phyloP scores from a whole-genome alignment of 169 alveolate species.

The Eimeria necatrix region DNA sequence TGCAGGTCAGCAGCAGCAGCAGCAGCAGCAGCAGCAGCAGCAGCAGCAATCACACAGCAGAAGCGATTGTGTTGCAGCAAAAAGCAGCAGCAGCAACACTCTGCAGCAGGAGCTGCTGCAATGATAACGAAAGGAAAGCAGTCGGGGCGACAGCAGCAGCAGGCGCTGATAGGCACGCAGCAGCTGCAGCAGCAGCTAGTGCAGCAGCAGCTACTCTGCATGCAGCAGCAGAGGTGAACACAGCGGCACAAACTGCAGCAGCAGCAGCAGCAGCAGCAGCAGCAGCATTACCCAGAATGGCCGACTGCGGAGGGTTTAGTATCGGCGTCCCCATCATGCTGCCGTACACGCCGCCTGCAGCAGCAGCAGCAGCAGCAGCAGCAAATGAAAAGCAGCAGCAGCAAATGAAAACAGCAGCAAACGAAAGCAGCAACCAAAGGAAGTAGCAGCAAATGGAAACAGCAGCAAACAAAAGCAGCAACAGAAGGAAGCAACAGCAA shows the following conservation, averaged over 20 bases:
- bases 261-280: conserved; percentile 23
- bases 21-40: conserved; percentile 59
- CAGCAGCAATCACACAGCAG: conserved; percentile 17
- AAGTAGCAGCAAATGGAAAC: background rate
- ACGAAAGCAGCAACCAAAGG: background rate
- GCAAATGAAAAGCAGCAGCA: background rate
- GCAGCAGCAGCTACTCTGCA: background rate
- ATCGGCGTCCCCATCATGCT: conserved; percentile 98
- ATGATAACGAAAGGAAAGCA: background rate
- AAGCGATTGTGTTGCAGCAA: background rate
- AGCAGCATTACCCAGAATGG: conserved; percentile 90
- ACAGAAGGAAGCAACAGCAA: background rate
- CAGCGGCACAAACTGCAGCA: background rate
- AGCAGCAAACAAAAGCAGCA: background rate
- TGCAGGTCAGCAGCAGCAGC: conserved; percentile 16
- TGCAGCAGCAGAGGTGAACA: background rate
- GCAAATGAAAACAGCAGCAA: background rate
- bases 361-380: too few species aligned
- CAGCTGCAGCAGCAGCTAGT: background rate
- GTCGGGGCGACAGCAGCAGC: conserved; percentile 39
- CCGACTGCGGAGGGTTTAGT: conserved; percentile 97
- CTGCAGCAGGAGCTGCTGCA: background rate
- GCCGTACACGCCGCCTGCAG: conserved; percentile 96
- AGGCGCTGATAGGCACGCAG: background rate
- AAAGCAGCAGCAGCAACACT: conserved; percentile 92